These are phyloP conservation scores for Ustilago esculenta DNA, from an alignment of 1,284 basidiomycete species.

Conservation along the genomic window DNA sequence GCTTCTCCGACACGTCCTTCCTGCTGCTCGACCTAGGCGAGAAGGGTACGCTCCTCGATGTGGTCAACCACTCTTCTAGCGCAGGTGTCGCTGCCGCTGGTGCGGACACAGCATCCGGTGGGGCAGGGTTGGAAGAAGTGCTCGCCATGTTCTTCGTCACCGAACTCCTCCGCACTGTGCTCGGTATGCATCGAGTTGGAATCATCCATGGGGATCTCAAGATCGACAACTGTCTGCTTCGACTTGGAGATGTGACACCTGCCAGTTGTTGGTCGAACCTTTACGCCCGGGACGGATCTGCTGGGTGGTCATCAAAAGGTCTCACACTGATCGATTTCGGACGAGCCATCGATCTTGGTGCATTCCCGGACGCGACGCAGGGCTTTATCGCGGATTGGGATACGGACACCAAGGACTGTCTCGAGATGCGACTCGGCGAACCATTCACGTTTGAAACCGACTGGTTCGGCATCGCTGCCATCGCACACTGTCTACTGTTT, in stretches of 20 bases:
- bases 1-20: conserved; percentile 80
- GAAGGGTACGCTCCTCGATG: conserved; percentile 91
- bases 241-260: conserved; percentile 80
- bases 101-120: conserved; percentile 68
- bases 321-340: conserved; percentile 96
- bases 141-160: conserved; percentile 94
- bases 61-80: conserved; percentile 77
- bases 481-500: conserved; percentile 94
- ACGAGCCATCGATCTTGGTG: conserved; percentile 85
- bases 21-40: conserved; percentile 86
- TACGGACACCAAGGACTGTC: conserved; percentile 79
- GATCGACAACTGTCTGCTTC: conserved; percentile 96
- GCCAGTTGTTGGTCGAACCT: conserved; percentile 76
- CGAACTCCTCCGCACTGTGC: conserved; percentile 84
- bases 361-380: conserved; percentile 75
- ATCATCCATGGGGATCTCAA: conserved; percentile 98
- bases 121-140: conserved; percentile 80
- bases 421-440: conserved; percentile 82
- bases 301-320: conserved; percentile 88
- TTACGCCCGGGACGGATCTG: conserved; percentile 79
- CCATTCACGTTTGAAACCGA: conserved; percentile 95
- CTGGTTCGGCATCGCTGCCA: conserved; percentile 91
- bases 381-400: conserved; percentile 89
- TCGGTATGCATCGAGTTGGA: conserved; percentile 80
- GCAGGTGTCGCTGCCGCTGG: conserved; percentile 71